phyloP scores from a whole-genome alignment of 2,329 filamentous ascomycete species.

The Xylaria sp. region DNA sequence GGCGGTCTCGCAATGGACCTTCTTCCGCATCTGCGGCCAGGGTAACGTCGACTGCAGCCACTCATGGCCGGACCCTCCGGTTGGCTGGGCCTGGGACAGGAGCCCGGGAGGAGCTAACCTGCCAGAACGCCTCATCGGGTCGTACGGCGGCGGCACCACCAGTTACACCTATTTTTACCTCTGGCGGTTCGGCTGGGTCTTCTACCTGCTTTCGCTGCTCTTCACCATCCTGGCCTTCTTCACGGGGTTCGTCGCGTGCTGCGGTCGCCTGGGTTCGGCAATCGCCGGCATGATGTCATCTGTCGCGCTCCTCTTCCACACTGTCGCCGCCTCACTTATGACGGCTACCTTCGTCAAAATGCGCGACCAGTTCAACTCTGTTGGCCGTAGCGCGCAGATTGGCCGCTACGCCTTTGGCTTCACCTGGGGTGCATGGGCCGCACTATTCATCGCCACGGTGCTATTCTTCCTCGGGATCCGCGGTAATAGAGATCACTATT shows the following conservation, averaged over 20 bases:
- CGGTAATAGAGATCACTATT: conserved; percentile 56
- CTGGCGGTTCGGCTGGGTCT: conserved; percentile 93
- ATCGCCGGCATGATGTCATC: conserved; percentile 68
- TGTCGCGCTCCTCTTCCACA: conserved; percentile 75
- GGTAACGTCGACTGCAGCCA: conserved; percentile 72
- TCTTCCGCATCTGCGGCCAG: conserved; percentile 82
- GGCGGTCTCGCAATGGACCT: conserved; percentile 83
- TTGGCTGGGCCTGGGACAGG: conserved; percentile 76
- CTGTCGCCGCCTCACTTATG: conserved; percentile 76
- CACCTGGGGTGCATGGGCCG: conserved; percentile 77
- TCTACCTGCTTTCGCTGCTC: conserved; percentile 86
- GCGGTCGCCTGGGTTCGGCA: conserved; percentile 75
- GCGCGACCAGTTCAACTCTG: conserved; percentile 71
- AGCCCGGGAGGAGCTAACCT: conserved; percentile 54
- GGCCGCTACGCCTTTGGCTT: conserved; percentile 79
- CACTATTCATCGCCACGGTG: conserved; percentile 72
- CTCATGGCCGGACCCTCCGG: conserved; percentile 70
- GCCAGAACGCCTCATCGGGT: conserved; percentile 61
- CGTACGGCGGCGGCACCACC: conserved; percentile 66
- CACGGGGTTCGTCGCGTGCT: conserved; percentile 74
- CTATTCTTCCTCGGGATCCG: conserved; percentile 74
- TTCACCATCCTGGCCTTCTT: conserved; percentile 77
- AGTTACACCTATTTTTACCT: conserved; percentile 78
- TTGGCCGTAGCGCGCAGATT: conserved; percentile 67
- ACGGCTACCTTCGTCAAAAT: conserved; percentile 76